Base-by-base conservation (phyloP, 2,329 filamentous ascomycete species). In the Aspergillus hiratsukae region DNA sequence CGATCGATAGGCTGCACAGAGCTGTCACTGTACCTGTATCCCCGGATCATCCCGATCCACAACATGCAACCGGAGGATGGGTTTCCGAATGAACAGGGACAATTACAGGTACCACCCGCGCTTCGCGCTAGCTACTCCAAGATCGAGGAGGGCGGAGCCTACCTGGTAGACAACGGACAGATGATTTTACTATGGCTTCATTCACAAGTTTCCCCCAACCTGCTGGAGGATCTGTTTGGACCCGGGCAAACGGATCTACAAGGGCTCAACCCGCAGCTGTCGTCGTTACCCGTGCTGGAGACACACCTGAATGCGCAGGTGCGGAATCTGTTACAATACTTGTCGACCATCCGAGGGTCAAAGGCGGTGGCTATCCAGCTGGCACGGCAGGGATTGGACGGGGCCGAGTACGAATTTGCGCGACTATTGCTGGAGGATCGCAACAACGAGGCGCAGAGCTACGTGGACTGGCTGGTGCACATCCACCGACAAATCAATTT, bases 391-490 rank as follows among this genome's bases (percentile, higher is more conserved):
- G 92, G 92, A 0, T 81, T 97, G 3, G 94, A 99, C 69, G 94
- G 94, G 0, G 90, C 92, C 3, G 94, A 99, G 74, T 97, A 91
- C 68, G 94, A 99, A 74, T 99, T 97, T 78, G 94, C 94, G 7
- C 81, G 92, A 53, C 80, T 95, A 75, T 75, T 99, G 63, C 86
- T 96, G 31, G 94, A 99, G 76, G 94, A 99, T 70, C 84, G 94
- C 62, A 97, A 97, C 73, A 96, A 96, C 64, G 94, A 99, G 77
- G 94, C 94, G 37, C 92, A 96, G 76, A 96, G 90, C 71, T 99
- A 97, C 75, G 94, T 97, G 35, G 94, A 99, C 76, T 99, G 94
- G 94, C 80, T 99, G 68, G 94, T 99, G 56, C 90, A 96, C 74
- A 83, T 97, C 60, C 94, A 99, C 76, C 88, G 93, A 66, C 87